Conservation (phyloP, 176 grass and related monocot genomes). For the Avena insularis region DNA sequence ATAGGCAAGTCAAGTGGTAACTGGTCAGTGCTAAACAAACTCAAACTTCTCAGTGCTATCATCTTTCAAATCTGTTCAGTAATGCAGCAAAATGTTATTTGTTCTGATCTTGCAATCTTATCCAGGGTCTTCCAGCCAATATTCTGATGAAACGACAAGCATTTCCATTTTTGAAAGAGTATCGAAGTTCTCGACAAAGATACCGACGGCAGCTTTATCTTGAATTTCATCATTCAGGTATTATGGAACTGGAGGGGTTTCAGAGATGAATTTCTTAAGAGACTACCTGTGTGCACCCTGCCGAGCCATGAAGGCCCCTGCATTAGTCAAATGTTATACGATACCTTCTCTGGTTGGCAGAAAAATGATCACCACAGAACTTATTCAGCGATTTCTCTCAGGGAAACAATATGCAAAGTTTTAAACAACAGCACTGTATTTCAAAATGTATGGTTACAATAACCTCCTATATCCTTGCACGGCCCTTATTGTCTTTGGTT, state of each 20-base stretch:
- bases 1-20: constrained; percentile 6
- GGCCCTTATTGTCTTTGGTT: background rate
- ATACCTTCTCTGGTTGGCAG: background rate
- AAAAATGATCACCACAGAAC: constrained; percentile 15
- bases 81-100: background rate
- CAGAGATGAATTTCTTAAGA: background rate
- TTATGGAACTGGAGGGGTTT: constrained; percentile 19
- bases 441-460: constrained; percentile 5
- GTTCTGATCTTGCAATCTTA: constrained; percentile 20
- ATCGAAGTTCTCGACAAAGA: background rate
- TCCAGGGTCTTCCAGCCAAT: background rate
- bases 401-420: background rate
- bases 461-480: background rate
- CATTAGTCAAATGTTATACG: background rate
- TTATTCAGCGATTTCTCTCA: background rate
- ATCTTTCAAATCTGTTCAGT: background rate
- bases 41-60: background rate
- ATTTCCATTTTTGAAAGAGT: background rate
- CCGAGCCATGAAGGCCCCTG: background rate
- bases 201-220: background rate
- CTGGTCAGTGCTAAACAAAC: constrained; percentile 7
- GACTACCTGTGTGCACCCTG: background rate
- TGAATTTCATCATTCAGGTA: constrained; percentile 19
- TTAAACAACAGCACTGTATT: background rate
- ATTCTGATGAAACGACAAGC: background rate